Evolutionary conservation across 768 basidiomycete genomes (phyloP), one percentile per base, ranked within the genome.

Genomic region (Mycena chlorophos): DNA sequence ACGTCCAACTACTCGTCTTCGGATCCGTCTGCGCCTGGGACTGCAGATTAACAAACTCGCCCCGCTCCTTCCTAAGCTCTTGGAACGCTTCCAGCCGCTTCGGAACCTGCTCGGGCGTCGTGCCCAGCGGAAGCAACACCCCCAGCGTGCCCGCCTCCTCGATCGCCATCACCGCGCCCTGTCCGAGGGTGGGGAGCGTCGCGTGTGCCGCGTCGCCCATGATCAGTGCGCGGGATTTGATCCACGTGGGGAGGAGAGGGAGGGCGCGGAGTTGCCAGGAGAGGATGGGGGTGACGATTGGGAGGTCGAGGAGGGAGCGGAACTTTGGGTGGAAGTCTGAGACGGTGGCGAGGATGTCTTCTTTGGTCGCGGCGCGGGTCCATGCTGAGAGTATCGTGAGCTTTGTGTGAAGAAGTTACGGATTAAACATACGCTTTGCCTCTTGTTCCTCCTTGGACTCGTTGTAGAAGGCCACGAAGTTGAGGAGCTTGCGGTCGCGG

Each of bases 91-190:
- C 42, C 17, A 60, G 23, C 23, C 59, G 48, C 13, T 14, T 31
- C 22, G 59, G 55, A 4, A 60, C 52, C 2, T 60, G 55, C 20
- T 56, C 59, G 8, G 29, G 46, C 45, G n/a, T 53, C n/a, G 59
- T 56, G 2, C 59, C 59, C n/a, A 46, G 42, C 3, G 59, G 59
- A 19, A 60, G 37, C 40, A 60, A 43, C 29, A 42, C 52, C 13
- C 59, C 59, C 2, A 60, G 55, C 4, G 55, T 49, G 1, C 30
- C 55, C 8, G 61, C 57, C 28, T 60, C 67, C 51, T 69, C 68
- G 39, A 67, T 55, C 1, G 65, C 68, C 30, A 65, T 55, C 27
- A 58, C 68, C 17, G 67, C 68, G 20, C 68, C 65, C 39, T 65
- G 64, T 6, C 65, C 68, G 16, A 63, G 42, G 25, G 57, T 48